Percentiles rank a stretch among this genome's conserved stretches.
phyloP scores from a whole-genome alignment of 2,329 filamentous ascomycete species.

The Neophaeococcomyces mojaviensis region DNA sequence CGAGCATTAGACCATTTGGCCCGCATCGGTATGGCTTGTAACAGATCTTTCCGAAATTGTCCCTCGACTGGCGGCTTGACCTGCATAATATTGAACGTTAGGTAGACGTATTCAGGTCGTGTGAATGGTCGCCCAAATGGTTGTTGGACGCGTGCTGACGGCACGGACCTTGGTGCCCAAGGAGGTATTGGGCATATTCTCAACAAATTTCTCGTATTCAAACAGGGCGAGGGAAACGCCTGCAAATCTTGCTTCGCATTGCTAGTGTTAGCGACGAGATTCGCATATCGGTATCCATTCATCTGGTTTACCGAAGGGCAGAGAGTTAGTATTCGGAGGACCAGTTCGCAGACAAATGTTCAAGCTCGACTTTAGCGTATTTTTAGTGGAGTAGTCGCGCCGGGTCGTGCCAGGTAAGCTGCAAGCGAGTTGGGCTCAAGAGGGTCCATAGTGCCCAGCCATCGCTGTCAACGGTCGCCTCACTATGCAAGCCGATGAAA shows the following conservation, averaged over 20 bases:
- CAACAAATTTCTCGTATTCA: neutral
- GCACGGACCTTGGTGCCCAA: neutral
- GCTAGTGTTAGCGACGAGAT: neutral
- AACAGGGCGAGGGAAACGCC: neutral
- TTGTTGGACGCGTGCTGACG: neutral
- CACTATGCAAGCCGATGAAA: conserved; percentile 4
- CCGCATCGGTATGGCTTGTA: conserved; percentile 8
- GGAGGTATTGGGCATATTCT: neutral
- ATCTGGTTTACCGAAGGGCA: no score
- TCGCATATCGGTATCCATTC: no score
- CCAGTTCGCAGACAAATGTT: no score
- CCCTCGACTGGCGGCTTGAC: conserved; percentile 2
- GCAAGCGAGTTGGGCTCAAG: neutral
- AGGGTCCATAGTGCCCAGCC: neutral
- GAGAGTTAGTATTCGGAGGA: no score
- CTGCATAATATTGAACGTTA: conserved; percentile 4
- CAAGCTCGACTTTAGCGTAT: no score
- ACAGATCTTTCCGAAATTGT: conserved; percentile 7
- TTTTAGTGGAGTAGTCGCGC: neutral
- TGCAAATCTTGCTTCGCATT: neutral
- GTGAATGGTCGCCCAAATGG: conserved; percentile 1
- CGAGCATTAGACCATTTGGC: conserved; percentile 11
- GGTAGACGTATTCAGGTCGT: neutral
- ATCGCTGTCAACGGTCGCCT: neutral
- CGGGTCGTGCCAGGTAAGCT: neutral